Evolutionary conservation across 495 filamentous ascomycete genomes (phyloP).

Genomic region (Podospora tetraspora): DNA sequence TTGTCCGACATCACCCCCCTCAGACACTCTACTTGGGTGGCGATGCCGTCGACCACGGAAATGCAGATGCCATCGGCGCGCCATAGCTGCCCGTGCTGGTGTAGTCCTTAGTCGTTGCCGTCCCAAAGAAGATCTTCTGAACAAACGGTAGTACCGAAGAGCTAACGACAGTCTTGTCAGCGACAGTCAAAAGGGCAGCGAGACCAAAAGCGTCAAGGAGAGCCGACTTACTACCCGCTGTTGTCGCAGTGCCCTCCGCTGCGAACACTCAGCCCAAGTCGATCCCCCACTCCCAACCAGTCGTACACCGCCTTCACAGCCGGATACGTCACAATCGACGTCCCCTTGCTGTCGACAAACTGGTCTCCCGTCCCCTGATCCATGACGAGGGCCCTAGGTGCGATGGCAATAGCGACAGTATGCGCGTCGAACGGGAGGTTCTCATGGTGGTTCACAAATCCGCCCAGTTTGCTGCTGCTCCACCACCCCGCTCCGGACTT

Average conservation of each 20-base stretch:
- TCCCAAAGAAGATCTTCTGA: slow-evolving; percentile 45
- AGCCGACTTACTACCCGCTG: slow-evolving; percentile 42
- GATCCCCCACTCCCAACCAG: slow-evolving; percentile 44
- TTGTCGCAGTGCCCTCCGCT: slow-evolving; percentile 48
- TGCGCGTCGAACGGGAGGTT: slow-evolving; percentile 50
- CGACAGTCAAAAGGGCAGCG: background rate
- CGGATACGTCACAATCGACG: slow-evolving; percentile 45
- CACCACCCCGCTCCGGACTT: slow-evolving; percentile 51
- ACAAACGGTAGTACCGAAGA: slow-evolving; percentile 48
- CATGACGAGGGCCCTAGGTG: slow-evolving; percentile 48
- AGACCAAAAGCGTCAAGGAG: background rate
- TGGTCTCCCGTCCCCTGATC: slow-evolving; percentile 46
- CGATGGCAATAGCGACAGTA: slow-evolving; percentile 49
- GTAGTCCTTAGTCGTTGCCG: slow-evolving; percentile 43
- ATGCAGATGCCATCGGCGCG: slow-evolving; percentile 43
- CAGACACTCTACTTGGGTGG: slow-evolving; percentile 23
- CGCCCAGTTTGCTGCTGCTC: slow-evolving; percentile 42
- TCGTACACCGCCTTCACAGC: slow-evolving; percentile 49
- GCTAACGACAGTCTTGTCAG: slow-evolving; percentile 27
- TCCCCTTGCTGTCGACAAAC: slow-evolving; percentile 49
- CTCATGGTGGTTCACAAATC: slow-evolving; percentile 45
- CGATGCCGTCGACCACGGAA: slow-evolving; percentile 42
- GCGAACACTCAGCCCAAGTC: slow-evolving; percentile 47
- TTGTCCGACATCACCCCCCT: background rate
- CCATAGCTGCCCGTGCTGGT: slow-evolving; percentile 42